These are phyloP conservation scores for Halophytophthora polymorphica DNA, from an alignment of 352 stramenopile species.

Conservation along the genomic window DNA sequence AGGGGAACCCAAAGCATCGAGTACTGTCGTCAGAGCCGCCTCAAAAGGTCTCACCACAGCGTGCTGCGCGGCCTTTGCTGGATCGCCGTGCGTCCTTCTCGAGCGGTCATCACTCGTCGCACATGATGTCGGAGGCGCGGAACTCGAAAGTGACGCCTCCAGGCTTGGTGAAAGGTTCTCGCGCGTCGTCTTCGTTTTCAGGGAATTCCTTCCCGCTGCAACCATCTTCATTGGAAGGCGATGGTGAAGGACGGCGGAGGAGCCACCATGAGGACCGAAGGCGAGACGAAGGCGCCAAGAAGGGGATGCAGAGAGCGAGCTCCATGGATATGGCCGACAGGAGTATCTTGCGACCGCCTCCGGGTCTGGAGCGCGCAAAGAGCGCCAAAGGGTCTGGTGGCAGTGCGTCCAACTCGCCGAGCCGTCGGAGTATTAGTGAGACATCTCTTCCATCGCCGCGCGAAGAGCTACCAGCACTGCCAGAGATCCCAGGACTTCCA, in stretches of 20 bases:
- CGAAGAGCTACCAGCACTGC: constrained; percentile 62
- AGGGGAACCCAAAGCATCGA: constrained; percentile 22
- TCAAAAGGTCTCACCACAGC: constrained; percentile 17
- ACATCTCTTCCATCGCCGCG: constrained; percentile 4
- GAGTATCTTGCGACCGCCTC: constrained; percentile 8
- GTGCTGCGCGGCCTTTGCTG: constrained; percentile 23
- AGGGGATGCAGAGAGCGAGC: constrained; percentile 20
- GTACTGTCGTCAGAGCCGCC: constrained; percentile 3
- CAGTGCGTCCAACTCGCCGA: constrained; percentile 17
- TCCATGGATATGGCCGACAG: constrained; percentile 23
- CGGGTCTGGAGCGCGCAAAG: constrained; percentile 10
- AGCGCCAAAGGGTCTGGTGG: constrained; percentile 14
- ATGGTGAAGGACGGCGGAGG: constrained; percentile 14
- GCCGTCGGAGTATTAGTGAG: constrained; percentile 8
- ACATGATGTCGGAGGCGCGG: constrained; percentile 8
- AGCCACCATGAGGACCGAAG: constrained; percentile 16
- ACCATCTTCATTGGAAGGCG: constrained; percentile 7
- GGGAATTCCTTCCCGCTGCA: constrained; percentile 9
- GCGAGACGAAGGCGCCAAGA: constrained; percentile 19
- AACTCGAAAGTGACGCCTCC: constrained; percentile 7
- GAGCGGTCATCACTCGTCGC: constrained; percentile 13
- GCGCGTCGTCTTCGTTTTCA: constrained; percentile 8
- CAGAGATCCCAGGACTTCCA: constrained; percentile 56
- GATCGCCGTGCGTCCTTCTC: constrained; percentile 55
- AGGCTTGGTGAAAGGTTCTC: constrained; percentile 15